Percentiles rank a stretch among this genome's conserved stretches.
phyloP scores from a whole-genome alignment of 441 rosid genomes.

The Gossypium aridum region DNA sequence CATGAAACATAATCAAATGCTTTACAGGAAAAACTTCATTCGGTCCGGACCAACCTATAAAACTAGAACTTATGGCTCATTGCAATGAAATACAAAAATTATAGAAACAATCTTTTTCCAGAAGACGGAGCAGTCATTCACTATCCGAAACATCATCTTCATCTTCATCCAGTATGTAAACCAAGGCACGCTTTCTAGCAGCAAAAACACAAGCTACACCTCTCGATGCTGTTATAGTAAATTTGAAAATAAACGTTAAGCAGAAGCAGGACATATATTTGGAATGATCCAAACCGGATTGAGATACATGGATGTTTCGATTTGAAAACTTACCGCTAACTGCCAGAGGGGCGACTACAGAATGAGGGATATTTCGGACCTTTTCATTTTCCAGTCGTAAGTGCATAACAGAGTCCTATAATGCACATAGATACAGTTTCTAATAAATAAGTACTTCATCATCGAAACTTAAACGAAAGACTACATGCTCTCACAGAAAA shows the following conservation, averaged over 20 bases:
- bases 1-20: too few species aligned
- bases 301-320: background rate
- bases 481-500: background rate
- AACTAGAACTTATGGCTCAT: too few species aligned
- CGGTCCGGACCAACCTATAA: too few species aligned
- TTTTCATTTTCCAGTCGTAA: slow-evolving; percentile 68
- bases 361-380: slow-evolving; percentile 58
- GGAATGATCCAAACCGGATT: background rate
- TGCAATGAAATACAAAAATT: background rate
- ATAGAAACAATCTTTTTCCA: background rate
- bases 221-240: slow-evolving; percentile 62
- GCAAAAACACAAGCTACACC: slow-evolving; percentile 84
- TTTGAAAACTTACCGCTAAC: slow-evolving; percentile 60
- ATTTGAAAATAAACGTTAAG: background rate
- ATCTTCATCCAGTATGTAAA: slow-evolving; percentile 87
- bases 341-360: slow-evolving; percentile 61
- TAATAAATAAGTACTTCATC: background rate
- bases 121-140: slow-evolving; percentile 26
- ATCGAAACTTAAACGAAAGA: background rate
- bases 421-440: background rate
- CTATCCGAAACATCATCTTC: slow-evolving; percentile 65
- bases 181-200: slow-evolving; percentile 74
- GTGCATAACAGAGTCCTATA: slow-evolving; percentile 44
- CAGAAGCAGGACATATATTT: background rate
- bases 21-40: too few species aligned